Evolutionary conservation across 192 early-diverging fungal species (phyloP).

Genomic region (Backusella morwellensis): DNA sequence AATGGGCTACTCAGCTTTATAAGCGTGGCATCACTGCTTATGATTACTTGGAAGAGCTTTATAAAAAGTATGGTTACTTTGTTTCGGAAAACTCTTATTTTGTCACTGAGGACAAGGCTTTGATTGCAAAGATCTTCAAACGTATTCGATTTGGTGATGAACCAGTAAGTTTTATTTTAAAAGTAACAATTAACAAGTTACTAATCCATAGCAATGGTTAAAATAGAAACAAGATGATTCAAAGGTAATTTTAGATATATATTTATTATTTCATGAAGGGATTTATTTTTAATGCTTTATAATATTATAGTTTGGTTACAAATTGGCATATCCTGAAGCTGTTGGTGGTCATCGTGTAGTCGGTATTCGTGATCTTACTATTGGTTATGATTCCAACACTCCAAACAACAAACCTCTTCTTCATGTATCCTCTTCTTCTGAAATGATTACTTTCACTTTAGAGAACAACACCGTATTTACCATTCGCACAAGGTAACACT

Average conservation of each 20-base stretch:
- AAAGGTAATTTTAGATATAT: background rate
- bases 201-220: background rate
- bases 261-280: background rate
- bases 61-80: slow-evolving; percentile 82
- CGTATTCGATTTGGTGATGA: slow-evolving; percentile 76
- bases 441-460: slow-evolving; percentile 91
- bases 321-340: slow-evolving; percentile 67
- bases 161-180: slow-evolving; percentile 20
- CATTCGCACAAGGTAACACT: slow-evolving; percentile 51
- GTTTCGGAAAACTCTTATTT: slow-evolving; percentile 88
- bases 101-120: slow-evolving; percentile 70
- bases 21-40: slow-evolving; percentile 57
- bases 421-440: slow-evolving; percentile 70
- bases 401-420: slow-evolving; percentile 61
- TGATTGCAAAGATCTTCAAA: slow-evolving; percentile 74
- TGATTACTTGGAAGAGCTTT: slow-evolving; percentile 72
- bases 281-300: background rate
- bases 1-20: slow-evolving; percentile 67
- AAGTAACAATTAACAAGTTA: background rate
- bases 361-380: slow-evolving; percentile 83
- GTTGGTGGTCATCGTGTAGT: slow-evolving; percentile 68
- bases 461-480: slow-evolving; percentile 68
- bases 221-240: slow-evolving; percentile 1
- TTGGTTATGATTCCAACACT: slow-evolving; percentile 80
- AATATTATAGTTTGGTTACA: slow-evolving; percentile 27